Percentiles rank a stretch among this genome's conserved stretches.
Evolutionary conservation across 1,284 basidiomycete species (phyloP).

Genomic region (Fistulina hepatica): DNA sequence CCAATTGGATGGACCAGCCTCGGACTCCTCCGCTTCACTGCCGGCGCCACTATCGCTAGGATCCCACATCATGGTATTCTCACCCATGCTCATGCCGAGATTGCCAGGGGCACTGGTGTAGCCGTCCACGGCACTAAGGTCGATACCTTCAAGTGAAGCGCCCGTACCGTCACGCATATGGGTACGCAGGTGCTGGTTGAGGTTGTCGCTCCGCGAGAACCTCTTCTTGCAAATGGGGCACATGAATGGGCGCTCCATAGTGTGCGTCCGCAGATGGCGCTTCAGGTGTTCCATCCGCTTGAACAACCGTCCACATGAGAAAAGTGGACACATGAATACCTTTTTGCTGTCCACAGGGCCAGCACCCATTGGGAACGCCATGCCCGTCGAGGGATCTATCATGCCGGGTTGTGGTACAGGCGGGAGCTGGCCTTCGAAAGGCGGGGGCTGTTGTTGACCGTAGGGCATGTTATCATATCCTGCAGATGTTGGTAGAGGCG

Average conservation of each 20-base stretch:
- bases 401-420: not conserved
- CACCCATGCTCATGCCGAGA: slow-evolving; percentile 18
- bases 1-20: not conserved
- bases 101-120: slow-evolving; percentile 10
- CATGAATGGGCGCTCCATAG: slow-evolving; percentile 72
- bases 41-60: not conserved
- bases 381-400: slow-evolving; percentile 29
- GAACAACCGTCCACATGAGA: slow-evolving; percentile 74
- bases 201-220: slow-evolving; percentile 79
- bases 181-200: slow-evolving; percentile 73
- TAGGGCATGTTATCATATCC: not conserved
- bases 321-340: slow-evolving; percentile 73
- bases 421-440: not conserved
- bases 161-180: slow-evolving; percentile 41
- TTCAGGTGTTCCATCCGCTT: slow-evolving; percentile 85
- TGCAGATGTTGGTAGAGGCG: no score
- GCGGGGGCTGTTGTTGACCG: not conserved
- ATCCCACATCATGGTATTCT: slow-evolving; percentile 19
- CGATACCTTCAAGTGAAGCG: not conserved
- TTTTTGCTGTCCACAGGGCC: no score
- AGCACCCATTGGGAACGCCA: no score
- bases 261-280: slow-evolving; percentile 82
- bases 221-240: slow-evolving; percentile 66
- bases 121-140: slow-evolving; percentile 15
- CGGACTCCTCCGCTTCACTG: not conserved